Percentiles rank a stretch among this genome's conserved stretches.
Conservation (phyloP, 163 green algal species). For the Botryococcus braunii region DNA sequence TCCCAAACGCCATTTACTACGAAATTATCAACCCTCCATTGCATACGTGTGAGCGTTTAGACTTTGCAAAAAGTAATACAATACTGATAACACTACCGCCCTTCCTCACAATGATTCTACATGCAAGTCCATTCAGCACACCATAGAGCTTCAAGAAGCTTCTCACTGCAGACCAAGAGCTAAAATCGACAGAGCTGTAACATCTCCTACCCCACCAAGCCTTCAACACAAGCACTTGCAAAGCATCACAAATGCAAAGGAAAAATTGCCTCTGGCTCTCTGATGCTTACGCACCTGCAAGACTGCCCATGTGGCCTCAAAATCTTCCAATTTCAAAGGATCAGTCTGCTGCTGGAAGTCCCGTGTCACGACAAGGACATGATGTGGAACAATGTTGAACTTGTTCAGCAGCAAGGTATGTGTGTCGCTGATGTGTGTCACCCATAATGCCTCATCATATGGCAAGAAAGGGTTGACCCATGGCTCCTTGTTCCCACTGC, state of each 20-base stretch:
- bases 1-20: no score
- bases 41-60: no score
- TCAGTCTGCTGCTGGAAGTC: constrained; percentile 57
- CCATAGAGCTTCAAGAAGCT: neutral
- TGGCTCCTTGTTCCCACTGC: neutral
- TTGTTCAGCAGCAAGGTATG: constrained; percentile 90
- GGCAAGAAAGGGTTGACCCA: constrained; percentile 69
- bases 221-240: neutral
- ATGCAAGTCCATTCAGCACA: neutral
- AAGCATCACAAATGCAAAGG: neutral
- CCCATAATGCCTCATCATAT: constrained; percentile 60
- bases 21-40: no score
- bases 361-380: constrained; percentile 65
- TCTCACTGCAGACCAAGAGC: neutral
- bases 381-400: constrained; percentile 74
- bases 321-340: constrained; percentile 44
- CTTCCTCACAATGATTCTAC: no score
- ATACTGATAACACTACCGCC: no score
- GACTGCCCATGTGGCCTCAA: constrained; percentile 43
- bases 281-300: constrained; percentile 24
- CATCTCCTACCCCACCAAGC: neutral
- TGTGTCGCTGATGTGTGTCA: constrained; percentile 46
- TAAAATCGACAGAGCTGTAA: neutral
- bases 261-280: neutral
- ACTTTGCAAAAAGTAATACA: no score